Percentiles rank a stretch among this genome's conserved stretches.
These are phyloP conservation scores for Lantana camara DNA, from an alignment of 257 asterid genomes.

Conservation along the genomic window DNA sequence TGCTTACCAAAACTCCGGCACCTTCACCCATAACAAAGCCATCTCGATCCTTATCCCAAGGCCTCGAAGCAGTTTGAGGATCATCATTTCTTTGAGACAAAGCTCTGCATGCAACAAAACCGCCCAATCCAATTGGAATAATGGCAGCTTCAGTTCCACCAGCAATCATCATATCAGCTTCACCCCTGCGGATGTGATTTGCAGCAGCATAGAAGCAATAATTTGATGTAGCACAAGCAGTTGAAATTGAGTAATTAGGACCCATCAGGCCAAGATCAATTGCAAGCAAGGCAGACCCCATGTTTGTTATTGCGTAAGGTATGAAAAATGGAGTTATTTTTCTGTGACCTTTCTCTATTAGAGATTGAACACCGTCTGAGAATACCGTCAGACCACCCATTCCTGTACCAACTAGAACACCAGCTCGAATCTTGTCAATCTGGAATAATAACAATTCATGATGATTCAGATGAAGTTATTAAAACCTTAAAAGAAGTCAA, in stretches of 20 bases:
- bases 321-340: conserved; percentile 91
- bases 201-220: conserved; percentile 95
- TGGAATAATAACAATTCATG: conserved; percentile 32
- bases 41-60: conserved; percentile 88
- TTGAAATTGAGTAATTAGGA: conserved; percentile 89
- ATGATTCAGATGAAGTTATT: conserved; percentile 14
- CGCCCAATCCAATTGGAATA: conserved; percentile 92
- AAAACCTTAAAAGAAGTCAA: neutral
- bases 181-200: conserved; percentile 96
- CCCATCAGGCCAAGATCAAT: conserved; percentile 95
- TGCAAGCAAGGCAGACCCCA: conserved; percentile 95
- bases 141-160: conserved; percentile 98
- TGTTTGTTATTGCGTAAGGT: conserved; percentile 90
- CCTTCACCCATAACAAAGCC: conserved; percentile 98
- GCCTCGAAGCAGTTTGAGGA: conserved; percentile 88
- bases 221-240: conserved; percentile 98
- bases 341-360: conserved; percentile 77
- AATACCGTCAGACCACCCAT: conserved; percentile 94
- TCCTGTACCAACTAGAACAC: conserved; percentile 90
- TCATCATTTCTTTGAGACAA: conserved; percentile 94
- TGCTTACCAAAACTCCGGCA: conserved; percentile 81
- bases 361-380: conserved; percentile 85
- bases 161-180: conserved; percentile 88
- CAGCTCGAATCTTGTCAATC: conserved; percentile 88
- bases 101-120: conserved; percentile 95